These are phyloP conservation scores for Brettanomyces nanus DNA, from an alignment of 805 yeast species.

Conservation along the genomic window DNA sequence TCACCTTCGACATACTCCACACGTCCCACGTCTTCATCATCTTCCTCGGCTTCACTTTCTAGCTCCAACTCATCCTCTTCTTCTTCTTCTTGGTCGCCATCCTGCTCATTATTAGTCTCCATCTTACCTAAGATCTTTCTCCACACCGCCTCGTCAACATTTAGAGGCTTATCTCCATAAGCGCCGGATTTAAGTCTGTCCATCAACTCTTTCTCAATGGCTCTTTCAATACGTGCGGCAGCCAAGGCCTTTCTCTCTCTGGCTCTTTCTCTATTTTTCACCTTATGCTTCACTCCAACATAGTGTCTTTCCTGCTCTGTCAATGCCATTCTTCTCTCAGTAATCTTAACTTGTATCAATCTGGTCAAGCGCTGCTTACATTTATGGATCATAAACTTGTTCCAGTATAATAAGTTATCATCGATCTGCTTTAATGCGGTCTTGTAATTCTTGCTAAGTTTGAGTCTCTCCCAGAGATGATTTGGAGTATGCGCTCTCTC, in stretches of 20 bases:
- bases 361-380: slow-evolving; percentile 95
- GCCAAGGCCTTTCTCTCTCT: slow-evolving; percentile 94
- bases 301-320: slow-evolving; percentile 91
- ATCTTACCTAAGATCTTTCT: slow-evolving; percentile 76
- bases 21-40: slow-evolving; percentile 46
- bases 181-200: slow-evolving; percentile 97
- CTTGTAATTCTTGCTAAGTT: slow-evolving; percentile 79
- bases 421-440: slow-evolving; percentile 87
- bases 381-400: slow-evolving; percentile 79
- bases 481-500: slow-evolving; percentile 96
- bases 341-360: slow-evolving; percentile 89
- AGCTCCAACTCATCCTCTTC: slow-evolving; percentile 80
- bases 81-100: slow-evolving; percentile 63
- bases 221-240: slow-evolving; percentile 94
- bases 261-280: slow-evolving; percentile 86
- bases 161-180: slow-evolving; percentile 94
- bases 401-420: slow-evolving; percentile 85
- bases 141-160: slow-evolving; percentile 95
- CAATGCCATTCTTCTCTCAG: slow-evolving; percentile 87
- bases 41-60: slow-evolving; percentile 51
- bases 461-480: slow-evolving; percentile 90
- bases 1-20: slow-evolving; percentile 87
- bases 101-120: slow-evolving; percentile 46
- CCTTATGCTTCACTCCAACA: slow-evolving; percentile 89
- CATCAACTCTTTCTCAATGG: slow-evolving; percentile 90